Conservation (phyloP, 768 basidiomycete genomes). For the Pleurotus ostreatus region DNA sequence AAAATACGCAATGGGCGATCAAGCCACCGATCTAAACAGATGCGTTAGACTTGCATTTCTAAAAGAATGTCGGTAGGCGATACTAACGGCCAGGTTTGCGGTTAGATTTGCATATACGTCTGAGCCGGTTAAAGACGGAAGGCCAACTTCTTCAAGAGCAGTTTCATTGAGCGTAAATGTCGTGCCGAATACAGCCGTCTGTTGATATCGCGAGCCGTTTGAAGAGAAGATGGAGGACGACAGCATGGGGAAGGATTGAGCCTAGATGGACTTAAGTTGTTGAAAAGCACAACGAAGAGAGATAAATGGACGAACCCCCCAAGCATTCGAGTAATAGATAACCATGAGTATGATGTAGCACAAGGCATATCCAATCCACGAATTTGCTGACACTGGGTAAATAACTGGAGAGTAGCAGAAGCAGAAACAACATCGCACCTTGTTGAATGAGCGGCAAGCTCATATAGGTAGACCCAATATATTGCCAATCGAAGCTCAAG, state of each 20-base stretch:
- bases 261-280: no score
- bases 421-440: no score
- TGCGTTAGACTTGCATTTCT: not conserved
- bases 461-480: conserved; percentile 50
- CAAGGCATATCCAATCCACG: conserved; percentile 49
- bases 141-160: conserved; percentile 44
- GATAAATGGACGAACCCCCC: conserved; percentile 38
- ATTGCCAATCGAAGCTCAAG: conserved; percentile 68
- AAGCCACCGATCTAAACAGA: conserved; percentile 50
- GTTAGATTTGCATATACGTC: no score
- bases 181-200: conserved; percentile 47
- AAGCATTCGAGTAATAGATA: conserved; percentile 62
- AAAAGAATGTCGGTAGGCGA: no score
- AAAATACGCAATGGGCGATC: conserved; percentile 50
- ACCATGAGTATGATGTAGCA: conserved; percentile 51
- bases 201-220: conserved; percentile 53
- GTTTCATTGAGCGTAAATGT: conserved; percentile 51
- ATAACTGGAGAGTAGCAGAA: no score
- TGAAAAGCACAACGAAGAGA: no score
- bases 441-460: conserved; percentile 53
- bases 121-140: conserved; percentile 43
- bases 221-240: conserved; percentile 53
- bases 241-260: conserved; percentile 52
- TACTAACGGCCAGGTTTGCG: conserved; percentile 40
- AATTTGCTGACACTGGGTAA: no score